phyloP scores from a whole-genome alignment of 495 filamentous ascomycete species.

The Aspergillus homomorphus region DNA sequence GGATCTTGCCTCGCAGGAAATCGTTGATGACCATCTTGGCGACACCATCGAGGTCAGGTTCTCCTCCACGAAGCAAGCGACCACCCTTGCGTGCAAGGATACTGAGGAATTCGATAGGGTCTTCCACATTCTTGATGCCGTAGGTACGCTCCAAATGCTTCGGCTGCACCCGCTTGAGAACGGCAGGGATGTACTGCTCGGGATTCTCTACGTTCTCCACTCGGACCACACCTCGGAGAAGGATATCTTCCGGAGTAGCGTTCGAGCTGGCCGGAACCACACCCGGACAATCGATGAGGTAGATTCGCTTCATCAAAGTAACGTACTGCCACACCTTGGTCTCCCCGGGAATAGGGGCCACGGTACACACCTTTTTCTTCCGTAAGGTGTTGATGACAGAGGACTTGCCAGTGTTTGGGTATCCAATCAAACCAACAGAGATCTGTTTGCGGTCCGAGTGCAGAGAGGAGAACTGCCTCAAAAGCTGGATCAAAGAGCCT shows the following conservation, averaged over 20 bases:
- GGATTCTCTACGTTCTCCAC: slow-evolving; percentile 95
- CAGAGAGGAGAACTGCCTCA: slow-evolving; percentile 89
- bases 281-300: slow-evolving; percentile 94
- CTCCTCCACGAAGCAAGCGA: slow-evolving; percentile 79
- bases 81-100: slow-evolving; percentile 84
- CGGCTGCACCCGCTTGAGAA: slow-evolving; percentile 73
- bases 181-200: slow-evolving; percentile 87
- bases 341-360: slow-evolving; percentile 89
- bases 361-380: slow-evolving; percentile 87
- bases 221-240: slow-evolving; percentile 88
- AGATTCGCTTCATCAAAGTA: slow-evolving; percentile 94
- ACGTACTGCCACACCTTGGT: slow-evolving; percentile 99
- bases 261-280: slow-evolving; percentile 83
- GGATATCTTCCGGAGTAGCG: slow-evolving; percentile 81
- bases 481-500: slow-evolving; percentile 71
- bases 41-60: slow-evolving; percentile 88
- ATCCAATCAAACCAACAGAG: slow-evolving; percentile 82
- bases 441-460: slow-evolving; percentile 92
- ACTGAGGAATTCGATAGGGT: slow-evolving; percentile 80
- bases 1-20: slow-evolving; percentile 89
- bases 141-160: slow-evolving; percentile 93
- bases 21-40: slow-evolving; percentile 96
- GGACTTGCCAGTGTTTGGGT: slow-evolving; percentile 86
- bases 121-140: slow-evolving; percentile 63
- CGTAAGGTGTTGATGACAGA: slow-evolving; percentile 91